A percentile compares a stretch with the other conserved stretches of the same genome.
Conservation (phyloP, 164 flowering plant species). For the Amborella trichopoda region DNA sequence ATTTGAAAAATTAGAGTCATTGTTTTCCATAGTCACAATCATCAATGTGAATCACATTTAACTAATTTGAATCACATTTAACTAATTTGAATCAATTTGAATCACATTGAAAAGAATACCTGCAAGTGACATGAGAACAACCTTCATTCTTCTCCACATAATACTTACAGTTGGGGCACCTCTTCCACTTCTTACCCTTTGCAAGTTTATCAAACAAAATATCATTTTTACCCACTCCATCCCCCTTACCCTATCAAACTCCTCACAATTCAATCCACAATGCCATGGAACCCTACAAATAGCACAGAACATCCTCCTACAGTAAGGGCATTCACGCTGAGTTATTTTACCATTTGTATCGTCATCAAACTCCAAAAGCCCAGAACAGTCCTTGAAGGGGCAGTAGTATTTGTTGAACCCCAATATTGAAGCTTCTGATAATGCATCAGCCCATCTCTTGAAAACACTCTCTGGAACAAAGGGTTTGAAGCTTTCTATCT, state of each 20-base stretch:
- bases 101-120: too few relatives aligned
- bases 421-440: slow-evolving; percentile 13
- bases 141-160: slow-evolving; percentile 4
- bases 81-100: too few relatives aligned
- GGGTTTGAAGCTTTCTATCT: slow-evolving; percentile 7
- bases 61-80: too few relatives aligned
- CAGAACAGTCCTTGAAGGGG: slow-evolving; percentile 14
- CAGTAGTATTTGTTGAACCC: slow-evolving; percentile 9
- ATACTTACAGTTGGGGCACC: slow-evolving; percentile 4
- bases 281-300: slow-evolving; percentile 44
- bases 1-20: too few relatives aligned
- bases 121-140: slow-evolving; percentile 3
- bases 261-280: slow-evolving; percentile 15
- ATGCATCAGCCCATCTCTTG: slow-evolving; percentile 11
- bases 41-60: too few relatives aligned
- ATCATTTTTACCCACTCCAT: slow-evolving; percentile 11
- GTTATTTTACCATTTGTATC: neutral
- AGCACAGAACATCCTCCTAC: slow-evolving; percentile 33
- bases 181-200: slow-evolving; percentile 10
- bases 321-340: slow-evolving; percentile 10
- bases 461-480: slow-evolving; percentile 7
- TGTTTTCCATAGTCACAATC: too few relatives aligned
- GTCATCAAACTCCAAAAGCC: slow-evolving; percentile 4
- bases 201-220: slow-evolving; percentile 27
- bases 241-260: slow-evolving; percentile 19